These are phyloP conservation scores for Lolium perenne DNA, from an alignment of 176 grass and related monocot genomes.

Conservation along the genomic window DNA sequence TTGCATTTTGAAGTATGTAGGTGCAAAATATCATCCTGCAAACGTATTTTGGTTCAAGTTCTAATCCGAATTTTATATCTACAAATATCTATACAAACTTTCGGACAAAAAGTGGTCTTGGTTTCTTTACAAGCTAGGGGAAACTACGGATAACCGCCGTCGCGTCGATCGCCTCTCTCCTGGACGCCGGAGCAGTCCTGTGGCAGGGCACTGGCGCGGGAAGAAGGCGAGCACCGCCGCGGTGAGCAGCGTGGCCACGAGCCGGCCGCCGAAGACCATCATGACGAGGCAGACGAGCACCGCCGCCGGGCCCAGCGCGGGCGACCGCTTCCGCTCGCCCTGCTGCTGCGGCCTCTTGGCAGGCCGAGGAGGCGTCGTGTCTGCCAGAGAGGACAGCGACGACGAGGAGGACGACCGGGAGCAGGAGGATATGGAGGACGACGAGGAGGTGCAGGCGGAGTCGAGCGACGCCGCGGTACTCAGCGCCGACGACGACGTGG, in stretches of 20 bases:
- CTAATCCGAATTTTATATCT: not conserved
- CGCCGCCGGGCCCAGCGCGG: constrained; percentile 17
- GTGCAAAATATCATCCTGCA: too few relatives aligned
- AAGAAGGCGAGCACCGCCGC: constrained; percentile 49
- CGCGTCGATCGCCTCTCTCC: constrained; percentile 1
- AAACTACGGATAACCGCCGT: constrained; percentile 24
- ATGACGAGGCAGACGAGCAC: constrained; percentile 49
- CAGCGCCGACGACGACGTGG: constrained; percentile 19
- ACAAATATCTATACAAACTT: too few relatives aligned
- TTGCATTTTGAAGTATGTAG: too few relatives aligned
- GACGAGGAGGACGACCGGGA: not conserved
- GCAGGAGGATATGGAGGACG: not conserved
- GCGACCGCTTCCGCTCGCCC: not conserved
- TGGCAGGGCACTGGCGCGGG: not conserved
- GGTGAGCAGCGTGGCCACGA: constrained; percentile 50
- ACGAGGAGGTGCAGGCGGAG: not conserved
- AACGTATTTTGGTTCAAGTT: too few relatives aligned
- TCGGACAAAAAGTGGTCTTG: too few relatives aligned
- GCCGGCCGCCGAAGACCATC: constrained; percentile 52
- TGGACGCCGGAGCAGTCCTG: not conserved
- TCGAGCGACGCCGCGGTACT: constrained; percentile 20
- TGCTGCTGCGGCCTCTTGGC: not conserved
- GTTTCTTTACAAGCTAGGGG: too few relatives aligned
- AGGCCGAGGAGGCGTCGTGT: not conserved
- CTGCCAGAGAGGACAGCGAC: not conserved